A percentile compares a stretch with the other conserved stretches of the same genome.
Conservation (phyloP, 176 grass and related monocot species). For the Phoenix roebelenii region DNA sequence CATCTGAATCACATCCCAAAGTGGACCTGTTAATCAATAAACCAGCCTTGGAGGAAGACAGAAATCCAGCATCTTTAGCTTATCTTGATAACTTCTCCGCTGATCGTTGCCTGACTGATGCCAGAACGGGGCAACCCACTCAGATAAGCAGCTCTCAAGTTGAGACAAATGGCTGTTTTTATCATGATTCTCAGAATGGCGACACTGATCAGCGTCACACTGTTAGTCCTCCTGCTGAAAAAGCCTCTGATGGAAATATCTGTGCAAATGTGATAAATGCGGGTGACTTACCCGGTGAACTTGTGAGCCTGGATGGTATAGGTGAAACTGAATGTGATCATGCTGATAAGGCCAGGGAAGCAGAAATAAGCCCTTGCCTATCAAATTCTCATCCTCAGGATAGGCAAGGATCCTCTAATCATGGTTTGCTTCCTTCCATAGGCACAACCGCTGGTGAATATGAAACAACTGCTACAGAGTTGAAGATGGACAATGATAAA, state of each 20-base stretch:
- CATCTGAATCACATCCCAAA: slow-evolving; percentile 16
- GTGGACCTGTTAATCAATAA: slow-evolving; percentile 22
- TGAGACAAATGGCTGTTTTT: slow-evolving; percentile 32
- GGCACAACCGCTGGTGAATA: neutral
- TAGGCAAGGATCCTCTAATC: slow-evolving; percentile 1
- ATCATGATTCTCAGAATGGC: slow-evolving; percentile 44
- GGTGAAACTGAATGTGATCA: neutral
- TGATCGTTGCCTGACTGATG: slow-evolving; percentile 24
- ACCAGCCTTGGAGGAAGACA: slow-evolving; percentile 46
- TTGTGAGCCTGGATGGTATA: slow-evolving; percentile 1
- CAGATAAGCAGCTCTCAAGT: slow-evolving; percentile 36
- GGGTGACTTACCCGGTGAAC: slow-evolving; percentile 13
- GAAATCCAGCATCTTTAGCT: slow-evolving; percentile 28
- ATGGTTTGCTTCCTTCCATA: neutral
- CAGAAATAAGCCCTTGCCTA: neutral
- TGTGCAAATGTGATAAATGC: neutral
- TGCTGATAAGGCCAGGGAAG: slow-evolving; percentile 15
- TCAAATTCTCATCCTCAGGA: neutral
- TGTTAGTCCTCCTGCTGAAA: slow-evolving; percentile 16
- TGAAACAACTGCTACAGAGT: neutral
- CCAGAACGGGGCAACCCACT: slow-evolving; percentile 27
- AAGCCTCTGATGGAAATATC: slow-evolving; percentile 15
- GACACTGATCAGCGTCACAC: slow-evolving; percentile 17
- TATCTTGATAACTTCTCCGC: slow-evolving; percentile 24
- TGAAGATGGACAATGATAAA: slow-evolving; percentile 2